Conservation (phyloP, 106 monocot genomes). For the Ottelia alismoides region DNA sequence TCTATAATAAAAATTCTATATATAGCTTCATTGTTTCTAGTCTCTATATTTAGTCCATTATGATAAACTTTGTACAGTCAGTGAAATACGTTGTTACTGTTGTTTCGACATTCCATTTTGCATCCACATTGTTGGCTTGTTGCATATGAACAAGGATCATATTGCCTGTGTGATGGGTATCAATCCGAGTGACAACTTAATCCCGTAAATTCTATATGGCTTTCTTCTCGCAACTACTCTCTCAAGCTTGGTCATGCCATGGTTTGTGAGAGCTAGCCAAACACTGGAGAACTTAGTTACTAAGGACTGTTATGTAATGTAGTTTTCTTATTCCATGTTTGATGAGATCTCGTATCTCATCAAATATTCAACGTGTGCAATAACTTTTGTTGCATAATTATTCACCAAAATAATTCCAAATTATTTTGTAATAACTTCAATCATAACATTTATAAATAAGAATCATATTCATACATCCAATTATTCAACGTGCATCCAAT, state of each 20-base stretch:
- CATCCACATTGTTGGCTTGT: conserved; percentile 32
- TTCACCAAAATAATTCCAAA: too few species aligned
- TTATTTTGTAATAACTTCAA: too few species aligned
- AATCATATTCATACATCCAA: too few species aligned
- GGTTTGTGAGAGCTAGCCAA: too few species aligned
- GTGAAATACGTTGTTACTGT: conserved; percentile 11
- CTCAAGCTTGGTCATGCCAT: conserved; percentile 37
- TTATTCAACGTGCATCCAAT: too few species aligned
- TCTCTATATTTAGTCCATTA: conserved; percentile 24
- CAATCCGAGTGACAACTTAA: conserved; percentile 19
- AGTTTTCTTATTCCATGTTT: too few species aligned
- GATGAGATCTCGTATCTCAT: too few species aligned
- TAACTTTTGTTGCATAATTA: too few species aligned
- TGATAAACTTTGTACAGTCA: conserved; percentile 20
- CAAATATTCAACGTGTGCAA: too few species aligned
- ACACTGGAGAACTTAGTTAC: background rate
- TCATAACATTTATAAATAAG: too few species aligned
- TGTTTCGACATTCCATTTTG: conserved; percentile 22
- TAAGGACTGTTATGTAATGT: conserved; percentile 7
- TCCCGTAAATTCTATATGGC: conserved; percentile 42
- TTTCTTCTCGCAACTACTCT: conserved; percentile 20
- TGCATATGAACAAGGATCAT: conserved; percentile 28
- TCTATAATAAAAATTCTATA: conserved; percentile 32
- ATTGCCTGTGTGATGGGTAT: conserved; percentile 2
- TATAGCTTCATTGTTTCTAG: conserved; percentile 36